Evolutionary conservation across 1,284 basidiomycete species (phyloP), one percentile per base, ranked within the genome.

Genomic region (Ustilago tritici): DNA sequence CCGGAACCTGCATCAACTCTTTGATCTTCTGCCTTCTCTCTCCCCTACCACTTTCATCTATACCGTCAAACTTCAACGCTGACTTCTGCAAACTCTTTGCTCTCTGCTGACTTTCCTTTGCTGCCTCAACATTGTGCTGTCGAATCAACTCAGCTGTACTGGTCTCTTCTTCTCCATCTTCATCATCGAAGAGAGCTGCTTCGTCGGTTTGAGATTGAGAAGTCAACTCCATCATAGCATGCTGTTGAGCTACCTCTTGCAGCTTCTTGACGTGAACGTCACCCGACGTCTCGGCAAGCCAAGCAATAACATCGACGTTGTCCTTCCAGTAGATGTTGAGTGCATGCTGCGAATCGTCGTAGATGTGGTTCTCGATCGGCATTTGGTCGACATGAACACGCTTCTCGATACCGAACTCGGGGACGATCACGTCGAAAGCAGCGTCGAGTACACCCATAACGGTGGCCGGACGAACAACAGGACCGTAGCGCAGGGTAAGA

Each of bases 381-480:
- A 99, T 97, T 88, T 98, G 95, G 87, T 99, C 97, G 55, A 96
- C 93, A 83, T 99, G 96, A 2, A 98, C 95, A 55, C 96, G 91
- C 89, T 99, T 99, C 89, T 99, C 97, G 81, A 99, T 95, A 55
- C 94, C 93, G 83, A 97, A 96, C 84, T 97, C 95, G 56, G 94
- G 93, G 54, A 95, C 90, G 34, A 94, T 88, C 47, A 99, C 95
- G 85, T 99, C 97, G 80, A 99, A 98, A 0, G 96, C 95, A 64
- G 94, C 92, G 82, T 98, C 95, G 35, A 97, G 89, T 19, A 99
- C 96, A 61, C 92, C 92, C 66, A 97, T 93, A 66, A 99, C 96
- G 76, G 92, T 93, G 17, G 95, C 97, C 80, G 93, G 92, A 68
- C 80, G 79, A 64, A 98, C 88, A 73, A 99, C 96, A 47, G 96